A percentile compares a stretch with the other conserved stretches of the same genome.
These are phyloP conservation scores for Deinandra increscens DNA, from an alignment of 129 eudicot species.

Conservation along the genomic window DNA sequence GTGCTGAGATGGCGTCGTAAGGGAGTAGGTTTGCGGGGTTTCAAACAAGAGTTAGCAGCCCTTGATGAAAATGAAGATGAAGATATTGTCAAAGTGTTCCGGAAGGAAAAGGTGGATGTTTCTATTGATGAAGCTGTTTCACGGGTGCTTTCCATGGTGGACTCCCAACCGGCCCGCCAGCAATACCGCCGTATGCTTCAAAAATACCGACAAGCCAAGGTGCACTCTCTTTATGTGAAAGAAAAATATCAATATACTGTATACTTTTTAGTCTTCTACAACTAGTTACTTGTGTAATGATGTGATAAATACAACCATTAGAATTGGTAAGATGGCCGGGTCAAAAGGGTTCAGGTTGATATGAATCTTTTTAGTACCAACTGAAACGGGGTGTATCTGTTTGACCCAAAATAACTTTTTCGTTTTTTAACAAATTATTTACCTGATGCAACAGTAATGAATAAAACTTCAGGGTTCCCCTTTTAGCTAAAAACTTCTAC, in stretches of 20 bases:
- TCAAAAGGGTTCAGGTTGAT: not conserved
- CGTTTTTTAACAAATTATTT: not conserved
- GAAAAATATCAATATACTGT: not conserved
- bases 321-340: not conserved
- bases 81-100: slow-evolving; percentile 64
- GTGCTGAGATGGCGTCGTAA: slow-evolving; percentile 91
- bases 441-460: not conserved
- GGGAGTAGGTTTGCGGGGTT: slow-evolving; percentile 89
- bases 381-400: not conserved
- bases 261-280: not conserved
- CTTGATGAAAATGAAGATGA: slow-evolving; percentile 77
- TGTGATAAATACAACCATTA: not conserved
- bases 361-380: not conserved
- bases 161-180: slow-evolving; percentile 79
- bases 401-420: not conserved
- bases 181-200: slow-evolving; percentile 88
- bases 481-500: not conserved
- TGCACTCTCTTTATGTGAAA: slow-evolving; percentile 13
- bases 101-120: slow-evolving; percentile 73
- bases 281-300: not conserved
- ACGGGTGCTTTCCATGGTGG: slow-evolving; percentile 80
- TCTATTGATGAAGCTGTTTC: slow-evolving; percentile 84
- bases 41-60: slow-evolving; percentile 39
- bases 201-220: slow-evolving; percentile 83
- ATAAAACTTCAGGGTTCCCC: not conserved